Base-by-base conservation (phyloP, 768 basidiomycete species). In the Suillus lakei region DNA sequence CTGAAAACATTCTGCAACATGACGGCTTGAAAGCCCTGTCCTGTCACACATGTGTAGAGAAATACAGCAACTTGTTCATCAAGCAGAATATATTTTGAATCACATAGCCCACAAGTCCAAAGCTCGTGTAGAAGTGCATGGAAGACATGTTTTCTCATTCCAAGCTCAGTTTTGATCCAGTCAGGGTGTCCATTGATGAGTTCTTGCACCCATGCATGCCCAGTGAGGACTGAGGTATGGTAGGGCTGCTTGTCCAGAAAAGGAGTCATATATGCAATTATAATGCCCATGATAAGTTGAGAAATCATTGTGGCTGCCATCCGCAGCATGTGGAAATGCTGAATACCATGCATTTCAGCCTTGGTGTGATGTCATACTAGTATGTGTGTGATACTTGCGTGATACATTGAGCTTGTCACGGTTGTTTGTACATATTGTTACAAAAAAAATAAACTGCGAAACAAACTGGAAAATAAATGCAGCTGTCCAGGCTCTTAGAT, bases 181-280 rank as follows among this genome's bases (percentile, higher is more conserved):
- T 72, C 50, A 5, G 66, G 68, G 67, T 75, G 72, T 10, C 74
- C 72, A 56, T 59, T 28, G 16, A 73, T 54, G 5, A 75, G 66
- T 55, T 74, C 74, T 18, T 61, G 41, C 8, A 75, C 68, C n/a
- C n/a, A n/a, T n/a, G n/a, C n/a, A n/a, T n/a, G n/a, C n/a, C n/a
- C n/a, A n/a, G n/a, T n/a, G n/a, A 76, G 68, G 32, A 66, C 64
- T 39, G 72, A 74, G 4, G 69, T 74, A 39, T 74, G 74, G 46
- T 74, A 72, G 3, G 61, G 65, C 21, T 44, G 21, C 7, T 44
- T 44, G 21, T 44, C 44, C 5, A 44, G 44, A n/a, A 44, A 44
- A n/a, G 44, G 44, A 44, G 44, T 44, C 44, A 44, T 44, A 44
- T 44, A 44, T 21, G 44, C 44, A n/a, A 44, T 44, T 21, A 44